A percentile compares a stretch with the other conserved stretches of the same genome.
These are phyloP conservation scores for Coemansia sp. DNA, from an alignment of 192 early-diverging fungal genomes.

Conservation along the genomic window DNA sequence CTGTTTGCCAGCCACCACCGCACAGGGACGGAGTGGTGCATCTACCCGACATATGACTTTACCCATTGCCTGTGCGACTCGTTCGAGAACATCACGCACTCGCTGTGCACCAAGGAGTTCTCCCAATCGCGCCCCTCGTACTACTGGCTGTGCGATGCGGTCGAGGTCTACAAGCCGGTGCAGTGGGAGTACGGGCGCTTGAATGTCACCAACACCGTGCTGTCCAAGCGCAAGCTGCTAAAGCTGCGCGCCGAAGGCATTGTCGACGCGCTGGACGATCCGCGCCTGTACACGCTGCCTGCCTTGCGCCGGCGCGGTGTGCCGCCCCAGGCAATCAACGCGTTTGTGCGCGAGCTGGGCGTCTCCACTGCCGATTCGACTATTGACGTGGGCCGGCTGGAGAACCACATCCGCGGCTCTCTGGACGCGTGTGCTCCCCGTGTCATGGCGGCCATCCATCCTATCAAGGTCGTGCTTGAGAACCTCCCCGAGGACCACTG, in stretches of 20 bases:
- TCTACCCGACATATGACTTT: constrained; percentile 99
- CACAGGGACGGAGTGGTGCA: constrained; percentile 90
- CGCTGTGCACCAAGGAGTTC: constrained; percentile 98
- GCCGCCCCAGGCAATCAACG: constrained; percentile 95
- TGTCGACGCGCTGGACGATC: constrained; percentile 93
- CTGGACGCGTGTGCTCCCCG: constrained; percentile 90
- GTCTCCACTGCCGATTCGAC: constrained; percentile 70
- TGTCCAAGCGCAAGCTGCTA: constrained; percentile 97
- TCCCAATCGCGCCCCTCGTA: constrained; percentile 88
- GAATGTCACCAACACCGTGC: constrained; percentile 86
- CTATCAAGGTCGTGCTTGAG: constrained; percentile 80
- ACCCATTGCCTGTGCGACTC: constrained; percentile 99
- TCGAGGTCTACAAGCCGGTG: constrained; percentile 99
- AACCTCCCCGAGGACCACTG: constrained; percentile 81
- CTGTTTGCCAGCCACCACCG: constrained; percentile 86
- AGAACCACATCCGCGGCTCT: constrained; percentile 92
- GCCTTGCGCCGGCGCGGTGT: constrained; percentile 95
- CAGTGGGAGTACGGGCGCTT: constrained; percentile 99
- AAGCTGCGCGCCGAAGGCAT: constrained; percentile 75
- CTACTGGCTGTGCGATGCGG: constrained; percentile 98
- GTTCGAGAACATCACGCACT: constrained; percentile 99
- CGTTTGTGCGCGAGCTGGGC: constrained; percentile 92
- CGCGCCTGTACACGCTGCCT: constrained; percentile 91
- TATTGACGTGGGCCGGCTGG: constrained; percentile 83
- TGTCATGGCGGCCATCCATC: constrained; percentile 85